Percentiles rank a stretch among this genome's conserved stretches.
Conservation (phyloP, 2,329 filamentous ascomycete genomes). For the Pyrenochaeta sp. region DNA sequence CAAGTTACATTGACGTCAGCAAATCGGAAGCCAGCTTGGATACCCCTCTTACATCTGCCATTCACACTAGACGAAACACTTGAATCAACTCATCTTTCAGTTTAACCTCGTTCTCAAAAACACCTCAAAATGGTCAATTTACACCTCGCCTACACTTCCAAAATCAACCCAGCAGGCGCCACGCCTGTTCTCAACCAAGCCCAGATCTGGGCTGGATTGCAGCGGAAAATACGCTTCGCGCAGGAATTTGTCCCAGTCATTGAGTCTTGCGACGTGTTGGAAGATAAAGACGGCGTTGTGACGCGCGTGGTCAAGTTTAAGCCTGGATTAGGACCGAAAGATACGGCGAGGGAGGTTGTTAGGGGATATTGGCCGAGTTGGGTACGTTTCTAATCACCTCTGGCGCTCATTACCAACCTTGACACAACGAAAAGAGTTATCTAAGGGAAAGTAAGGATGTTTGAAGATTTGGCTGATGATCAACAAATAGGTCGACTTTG, state of each 20-base stretch:
- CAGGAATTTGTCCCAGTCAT: slow-evolving; percentile 59
- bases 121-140: slow-evolving; percentile 48
- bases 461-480: neutral
- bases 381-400: slow-evolving; percentile 35
- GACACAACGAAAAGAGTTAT: too few species aligned
- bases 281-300: slow-evolving; percentile 49
- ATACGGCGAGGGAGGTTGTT: slow-evolving; percentile 50
- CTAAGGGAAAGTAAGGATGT: too few species aligned
- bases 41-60: neutral
- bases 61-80: neutral
- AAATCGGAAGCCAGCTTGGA: neutral
- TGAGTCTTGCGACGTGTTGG: slow-evolving; percentile 50
- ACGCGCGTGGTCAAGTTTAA: slow-evolving; percentile 53
- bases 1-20: neutral
- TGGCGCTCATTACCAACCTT: too few species aligned
- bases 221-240: slow-evolving; percentile 56
- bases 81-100: neutral
- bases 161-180: slow-evolving; percentile 54
- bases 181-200: slow-evolving; percentile 47
- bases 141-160: slow-evolving; percentile 54
- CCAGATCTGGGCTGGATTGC: slow-evolving; percentile 56
- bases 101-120: neutral
- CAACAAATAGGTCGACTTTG: slow-evolving; percentile 54
- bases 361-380: slow-evolving; percentile 50
- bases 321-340: slow-evolving; percentile 37